These are phyloP conservation scores for Pseudovirgaria hyperparasitica DNA, from an alignment of 2,329 filamentous ascomycete species.

Conservation along the genomic window DNA sequence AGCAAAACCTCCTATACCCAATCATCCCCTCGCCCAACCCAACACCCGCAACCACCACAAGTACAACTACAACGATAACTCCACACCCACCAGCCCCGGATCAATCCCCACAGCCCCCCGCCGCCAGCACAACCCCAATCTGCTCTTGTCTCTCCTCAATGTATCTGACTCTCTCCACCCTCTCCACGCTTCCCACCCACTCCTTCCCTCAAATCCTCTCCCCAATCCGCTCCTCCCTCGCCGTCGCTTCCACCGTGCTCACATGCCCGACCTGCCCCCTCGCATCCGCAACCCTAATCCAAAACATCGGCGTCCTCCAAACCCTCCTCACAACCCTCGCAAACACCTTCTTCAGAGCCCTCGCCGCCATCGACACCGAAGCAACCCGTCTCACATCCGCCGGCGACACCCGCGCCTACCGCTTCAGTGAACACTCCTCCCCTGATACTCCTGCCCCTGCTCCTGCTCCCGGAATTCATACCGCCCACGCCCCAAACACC, in stretches of 20 bases:
- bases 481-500: too few relatives aligned
- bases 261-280: slow-evolving; percentile 22
- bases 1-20: too few relatives aligned
- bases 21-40: too few relatives aligned
- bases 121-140: too few relatives aligned
- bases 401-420: too few relatives aligned
- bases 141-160: slow-evolving; percentile 26
- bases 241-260: slow-evolving; percentile 17
- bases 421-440: too few relatives aligned
- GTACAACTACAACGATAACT: too few relatives aligned
- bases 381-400: too few relatives aligned
- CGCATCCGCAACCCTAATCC: slow-evolving; percentile 20
- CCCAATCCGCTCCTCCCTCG: slow-evolving; percentile 20
- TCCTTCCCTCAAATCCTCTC: slow-evolving; percentile 25
- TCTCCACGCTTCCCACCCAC: slow-evolving; percentile 12
- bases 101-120: too few relatives aligned
- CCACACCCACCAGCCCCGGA: too few relatives aligned
- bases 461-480: slow-evolving; percentile 12
- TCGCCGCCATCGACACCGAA: slow-evolving; percentile 21
- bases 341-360: slow-evolving; percentile 20
- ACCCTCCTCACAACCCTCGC: slow-evolving; percentile 23
- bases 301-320: slow-evolving; percentile 24
- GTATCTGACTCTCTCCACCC: slow-evolving; percentile 21
- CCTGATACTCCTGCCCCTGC: too few relatives aligned
- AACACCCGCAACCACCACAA: too few relatives aligned